phyloP scores from a whole-genome alignment of 2,329 filamentous ascomycete genomes.

The Ceratocystiopsis brevicomis region DNA sequence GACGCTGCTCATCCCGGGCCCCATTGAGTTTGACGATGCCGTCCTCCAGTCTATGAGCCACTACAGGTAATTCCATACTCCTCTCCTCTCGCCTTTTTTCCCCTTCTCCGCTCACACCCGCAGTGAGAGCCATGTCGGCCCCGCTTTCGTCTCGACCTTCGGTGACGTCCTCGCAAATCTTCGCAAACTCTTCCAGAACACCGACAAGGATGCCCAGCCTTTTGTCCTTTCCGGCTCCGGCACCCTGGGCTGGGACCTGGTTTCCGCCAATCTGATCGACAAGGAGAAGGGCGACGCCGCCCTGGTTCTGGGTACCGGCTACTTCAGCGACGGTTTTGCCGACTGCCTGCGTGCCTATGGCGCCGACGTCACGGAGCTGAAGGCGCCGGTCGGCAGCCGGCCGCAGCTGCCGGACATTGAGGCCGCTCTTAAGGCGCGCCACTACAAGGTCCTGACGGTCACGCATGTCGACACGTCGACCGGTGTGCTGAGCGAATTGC shows the following conservation, averaged over 20 bases:
- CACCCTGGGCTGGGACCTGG: slow-evolving; percentile 90
- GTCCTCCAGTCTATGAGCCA: slow-evolving; percentile 90
- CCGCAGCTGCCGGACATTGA: slow-evolving; percentile 79
- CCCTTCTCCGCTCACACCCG: not conserved
- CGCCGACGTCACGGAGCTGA: slow-evolving; percentile 73
- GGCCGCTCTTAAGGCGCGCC: slow-evolving; percentile 69
- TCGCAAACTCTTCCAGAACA: slow-evolving; percentile 86
- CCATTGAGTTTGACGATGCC: slow-evolving; percentile 96
- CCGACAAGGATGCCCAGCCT: slow-evolving; percentile 63
- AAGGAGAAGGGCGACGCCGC: slow-evolving; percentile 71
- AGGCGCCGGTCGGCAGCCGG: slow-evolving; percentile 70
- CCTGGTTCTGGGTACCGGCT: slow-evolving; percentile 85
- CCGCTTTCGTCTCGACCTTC: slow-evolving; percentile 75
- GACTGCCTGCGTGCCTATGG: slow-evolving; percentile 86
- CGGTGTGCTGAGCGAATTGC: slow-evolving; percentile 81
- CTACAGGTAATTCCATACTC: slow-evolving; percentile 43
- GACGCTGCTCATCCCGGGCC: slow-evolving; percentile 84
- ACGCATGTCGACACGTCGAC: slow-evolving; percentile 97
- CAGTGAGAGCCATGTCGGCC: slow-evolving; percentile 86
- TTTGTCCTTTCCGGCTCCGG: slow-evolving; percentile 89
- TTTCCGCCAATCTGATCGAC: slow-evolving; percentile 84
- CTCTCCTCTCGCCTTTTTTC: not conserved
- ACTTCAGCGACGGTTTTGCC: slow-evolving; percentile 90
- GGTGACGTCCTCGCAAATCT: slow-evolving; percentile 76
- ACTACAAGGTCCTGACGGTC: slow-evolving; percentile 85